A percentile compares a stretch with the other conserved stretches of the same genome.
phyloP scores from a whole-genome alignment of 2,329 filamentous ascomycete genomes.

The Fusarium acutatum region DNA sequence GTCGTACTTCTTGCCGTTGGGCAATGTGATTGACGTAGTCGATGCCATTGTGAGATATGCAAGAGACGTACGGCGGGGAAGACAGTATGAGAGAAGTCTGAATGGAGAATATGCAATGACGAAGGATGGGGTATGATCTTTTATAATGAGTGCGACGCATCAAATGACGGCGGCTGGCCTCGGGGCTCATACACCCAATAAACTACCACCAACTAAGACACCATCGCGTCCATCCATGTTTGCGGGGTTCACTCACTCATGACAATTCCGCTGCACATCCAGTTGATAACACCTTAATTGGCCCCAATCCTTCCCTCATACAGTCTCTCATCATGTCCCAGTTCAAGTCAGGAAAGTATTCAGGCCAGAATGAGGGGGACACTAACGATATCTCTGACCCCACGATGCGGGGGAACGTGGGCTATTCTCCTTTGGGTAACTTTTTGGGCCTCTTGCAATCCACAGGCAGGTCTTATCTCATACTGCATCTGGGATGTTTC shows the following conservation, averaged over 20 bases:
- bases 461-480: conserved; percentile 8
- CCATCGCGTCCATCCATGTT: background rate
- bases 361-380: conserved; percentile 6
- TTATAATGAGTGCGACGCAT: conserved; percentile 4
- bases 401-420: conserved; percentile 11
- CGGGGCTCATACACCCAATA: background rate
- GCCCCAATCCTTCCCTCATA: background rate
- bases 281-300: background rate
- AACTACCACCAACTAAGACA: background rate
- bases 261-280: background rate
- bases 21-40: conserved; percentile 29
- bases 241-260: conserved; percentile 4
- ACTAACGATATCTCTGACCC: background rate
- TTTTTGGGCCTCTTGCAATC: conserved; percentile 22
- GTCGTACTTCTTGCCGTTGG: conserved; percentile 50
- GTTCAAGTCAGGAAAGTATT: conserved; percentile 25
- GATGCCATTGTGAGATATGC: conserved; percentile 17
- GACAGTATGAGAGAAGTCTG: background rate
- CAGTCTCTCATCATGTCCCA: background rate
- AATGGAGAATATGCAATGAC: background rate
- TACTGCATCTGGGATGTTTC: conserved; percentile 22
- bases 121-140: conserved; percentile 1
- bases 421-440: conserved; percentile 25
- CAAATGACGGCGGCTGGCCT: background rate
- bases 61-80: background rate